Evolutionary conservation across 169 alveolate species (phyloP).

Genomic region (Eimeria zaria): DNA sequence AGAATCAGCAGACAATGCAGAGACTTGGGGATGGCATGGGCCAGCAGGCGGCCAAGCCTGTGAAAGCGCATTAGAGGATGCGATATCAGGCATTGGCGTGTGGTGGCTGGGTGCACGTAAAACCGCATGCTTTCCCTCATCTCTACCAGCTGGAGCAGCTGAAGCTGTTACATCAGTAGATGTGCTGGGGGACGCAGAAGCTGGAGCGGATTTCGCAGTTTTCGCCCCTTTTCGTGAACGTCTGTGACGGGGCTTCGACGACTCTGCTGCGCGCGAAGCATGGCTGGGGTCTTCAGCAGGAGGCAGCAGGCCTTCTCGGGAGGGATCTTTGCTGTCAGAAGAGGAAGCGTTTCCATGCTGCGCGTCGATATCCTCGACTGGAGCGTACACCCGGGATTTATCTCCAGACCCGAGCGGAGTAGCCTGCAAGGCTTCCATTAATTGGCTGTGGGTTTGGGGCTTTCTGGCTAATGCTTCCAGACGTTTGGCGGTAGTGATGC

Average conservation of each 20-base stretch:
- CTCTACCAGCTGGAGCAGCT: background rate
- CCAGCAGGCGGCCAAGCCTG: background rate
- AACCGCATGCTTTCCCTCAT: background rate
- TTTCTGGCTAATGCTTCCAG: background rate
- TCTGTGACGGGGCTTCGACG: background rate
- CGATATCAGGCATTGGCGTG: background rate
- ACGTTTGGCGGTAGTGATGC: background rate
- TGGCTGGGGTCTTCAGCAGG: background rate
- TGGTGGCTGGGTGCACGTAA: background rate
- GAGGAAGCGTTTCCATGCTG: background rate
- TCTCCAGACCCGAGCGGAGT: background rate
- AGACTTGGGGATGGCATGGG: background rate
- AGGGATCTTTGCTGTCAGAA: too few species aligned
- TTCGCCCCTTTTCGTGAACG: background rate
- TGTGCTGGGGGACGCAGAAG: background rate
- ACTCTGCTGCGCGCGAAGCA: background rate
- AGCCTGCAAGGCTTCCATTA: background rate
- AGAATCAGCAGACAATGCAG: background rate
- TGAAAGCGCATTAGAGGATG: background rate
- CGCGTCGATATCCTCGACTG: background rate
- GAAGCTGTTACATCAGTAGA: background rate
- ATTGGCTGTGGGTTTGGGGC: background rate
- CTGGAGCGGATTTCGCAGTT: background rate
- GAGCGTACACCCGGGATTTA: background rate
- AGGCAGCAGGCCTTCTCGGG: background rate